Conservation (phyloP, 805 yeast genomes). For the Lachancea waltii region DNA sequence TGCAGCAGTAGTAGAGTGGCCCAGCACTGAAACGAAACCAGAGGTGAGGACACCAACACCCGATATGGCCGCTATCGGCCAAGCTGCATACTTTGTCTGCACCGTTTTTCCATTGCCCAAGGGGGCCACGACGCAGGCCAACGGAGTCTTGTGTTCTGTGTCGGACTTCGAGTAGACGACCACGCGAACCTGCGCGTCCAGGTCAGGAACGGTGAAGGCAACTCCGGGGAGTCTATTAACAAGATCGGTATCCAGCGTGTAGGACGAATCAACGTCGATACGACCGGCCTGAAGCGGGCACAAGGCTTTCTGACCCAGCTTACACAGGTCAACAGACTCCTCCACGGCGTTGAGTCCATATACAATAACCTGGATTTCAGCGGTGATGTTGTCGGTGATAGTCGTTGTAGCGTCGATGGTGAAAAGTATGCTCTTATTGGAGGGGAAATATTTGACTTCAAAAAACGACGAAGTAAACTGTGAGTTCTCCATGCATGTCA, state of each 20-base stretch:
- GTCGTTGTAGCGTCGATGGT: slow-evolving; percentile 75
- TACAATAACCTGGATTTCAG: slow-evolving; percentile 59
- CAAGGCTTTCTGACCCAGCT: slow-evolving; percentile 44
- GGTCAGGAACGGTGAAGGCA: slow-evolving; percentile 87
- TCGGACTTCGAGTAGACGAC: slow-evolving; percentile 48
- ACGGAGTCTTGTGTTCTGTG: slow-evolving; percentile 36
- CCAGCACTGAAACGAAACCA: slow-evolving; percentile 78
- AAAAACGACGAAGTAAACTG: slow-evolving; percentile 79
- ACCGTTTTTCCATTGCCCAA: slow-evolving; percentile 89
- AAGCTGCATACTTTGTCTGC: slow-evolving; percentile 82
- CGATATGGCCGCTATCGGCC: slow-evolving; percentile 93
- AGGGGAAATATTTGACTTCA: slow-evolving; percentile 67
- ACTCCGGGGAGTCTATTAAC: slow-evolving; percentile 62
- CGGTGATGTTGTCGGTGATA: slow-evolving; percentile 63
- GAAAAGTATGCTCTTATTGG: slow-evolving; percentile 53
- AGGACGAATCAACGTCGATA: slow-evolving; percentile 56
- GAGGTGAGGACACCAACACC: slow-evolving; percentile 84
- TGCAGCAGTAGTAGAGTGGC: slow-evolving; percentile 89
- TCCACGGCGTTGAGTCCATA: slow-evolving; percentile 70
- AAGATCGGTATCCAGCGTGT: slow-evolving; percentile 38
- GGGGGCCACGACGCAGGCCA: slow-evolving; percentile 91
- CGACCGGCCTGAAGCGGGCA: slow-evolving; percentile 91
- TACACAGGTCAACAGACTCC: slow-evolving; percentile 57
- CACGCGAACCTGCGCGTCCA: slow-evolving; percentile 86
- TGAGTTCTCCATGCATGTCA: slow-evolving; percentile 90